A percentile compares a stretch with the other conserved stretches of the same genome.
Evolutionary conservation across 108 stramenopile genomes (phyloP).

Genomic region (Ochromonas danica): DNA sequence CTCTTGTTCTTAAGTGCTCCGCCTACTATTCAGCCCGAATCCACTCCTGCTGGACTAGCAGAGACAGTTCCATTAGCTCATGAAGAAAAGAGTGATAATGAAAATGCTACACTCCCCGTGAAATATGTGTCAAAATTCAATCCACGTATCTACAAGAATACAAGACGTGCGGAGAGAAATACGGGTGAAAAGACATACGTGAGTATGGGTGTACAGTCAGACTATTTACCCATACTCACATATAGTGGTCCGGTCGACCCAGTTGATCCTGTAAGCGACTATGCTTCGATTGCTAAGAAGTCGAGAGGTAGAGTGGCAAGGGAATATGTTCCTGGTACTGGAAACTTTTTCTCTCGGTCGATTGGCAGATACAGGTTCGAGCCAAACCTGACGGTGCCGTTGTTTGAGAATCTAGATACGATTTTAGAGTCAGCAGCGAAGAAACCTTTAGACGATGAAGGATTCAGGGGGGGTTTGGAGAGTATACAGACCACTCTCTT

Average conservation of each 20-base stretch:
- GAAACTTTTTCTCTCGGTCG: conserved; percentile 15
- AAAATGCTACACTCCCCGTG: conserved; percentile 8
- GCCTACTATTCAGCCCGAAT: conserved; percentile 14
- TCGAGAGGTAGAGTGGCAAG: conserved; percentile 13
- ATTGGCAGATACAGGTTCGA: conserved; percentile 15
- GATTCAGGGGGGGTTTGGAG: conserved; percentile 13
- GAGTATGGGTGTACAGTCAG: conserved; percentile 14
- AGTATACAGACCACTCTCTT: conserved; percentile 15
- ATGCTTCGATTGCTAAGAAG: conserved; percentile 15
- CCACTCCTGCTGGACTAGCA: conserved; percentile 13
- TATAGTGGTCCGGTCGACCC: conserved; percentile 13
- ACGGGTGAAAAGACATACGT: conserved; percentile 15
- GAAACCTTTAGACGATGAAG: conserved; percentile 10
- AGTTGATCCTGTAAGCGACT: conserved; percentile 15
- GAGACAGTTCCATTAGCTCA: conserved; percentile 5
- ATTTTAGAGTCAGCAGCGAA: conserved; percentile 5
- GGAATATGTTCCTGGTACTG: conserved; percentile 15
- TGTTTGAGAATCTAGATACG: conserved; percentile 16
- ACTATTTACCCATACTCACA: conserved; percentile 16
- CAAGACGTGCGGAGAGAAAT: conserved; percentile 14
- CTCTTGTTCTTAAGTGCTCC: conserved; percentile 15
- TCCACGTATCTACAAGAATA: conserved; percentile 16
- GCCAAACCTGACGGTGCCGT: conserved; percentile 12
- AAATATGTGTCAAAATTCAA: conserved; percentile 17
- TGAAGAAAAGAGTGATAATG: conserved; percentile 6